These are phyloP conservation scores for Zygoascus biomembranicola DNA, from an alignment of 805 yeast genomes.

Conservation along the genomic window DNA sequence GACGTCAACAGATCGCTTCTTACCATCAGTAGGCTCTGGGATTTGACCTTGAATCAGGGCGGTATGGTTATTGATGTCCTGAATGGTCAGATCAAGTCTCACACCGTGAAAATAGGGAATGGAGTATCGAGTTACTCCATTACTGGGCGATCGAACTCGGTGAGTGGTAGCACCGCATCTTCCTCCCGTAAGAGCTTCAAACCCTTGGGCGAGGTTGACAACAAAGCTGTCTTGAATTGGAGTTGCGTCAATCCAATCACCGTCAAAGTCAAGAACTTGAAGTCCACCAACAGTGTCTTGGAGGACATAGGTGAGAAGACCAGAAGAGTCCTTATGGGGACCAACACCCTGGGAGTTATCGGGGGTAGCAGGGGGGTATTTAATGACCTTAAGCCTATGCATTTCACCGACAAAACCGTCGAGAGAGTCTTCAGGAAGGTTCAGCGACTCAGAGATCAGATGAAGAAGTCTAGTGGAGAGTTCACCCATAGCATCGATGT, in stretches of 20 bases:
- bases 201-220: constrained; percentile 53
- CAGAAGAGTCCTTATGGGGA: constrained; percentile 57
- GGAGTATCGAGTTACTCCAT: constrained; percentile 29
- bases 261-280: constrained; percentile 48
- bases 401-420: constrained; percentile 43
- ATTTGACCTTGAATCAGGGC: constrained; percentile 20
- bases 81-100: constrained; percentile 25
- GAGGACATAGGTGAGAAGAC: constrained; percentile 49
- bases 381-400: constrained; percentile 49
- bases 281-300: constrained; percentile 48
- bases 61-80: constrained; percentile 22
- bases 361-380: constrained; percentile 42
- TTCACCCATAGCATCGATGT: constrained; percentile 39
- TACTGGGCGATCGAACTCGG: constrained; percentile 39
- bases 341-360: constrained; percentile 44
- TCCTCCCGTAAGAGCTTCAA: constrained; percentile 52
- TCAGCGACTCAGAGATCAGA: constrained; percentile 50
- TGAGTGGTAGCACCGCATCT: constrained; percentile 55
- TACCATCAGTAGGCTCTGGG: constrained; percentile 22
- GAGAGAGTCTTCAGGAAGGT: constrained; percentile 37
- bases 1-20: constrained; percentile 22
- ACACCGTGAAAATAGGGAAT: constrained; percentile 42
- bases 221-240: constrained; percentile 43
- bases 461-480: constrained; percentile 37
- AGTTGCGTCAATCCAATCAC: constrained; percentile 49